A percentile compares a stretch with the other conserved stretches of the same genome.
Evolutionary conservation across 805 yeast species (phyloP).

Genomic region (Saccharomycopsis sp.): DNA sequence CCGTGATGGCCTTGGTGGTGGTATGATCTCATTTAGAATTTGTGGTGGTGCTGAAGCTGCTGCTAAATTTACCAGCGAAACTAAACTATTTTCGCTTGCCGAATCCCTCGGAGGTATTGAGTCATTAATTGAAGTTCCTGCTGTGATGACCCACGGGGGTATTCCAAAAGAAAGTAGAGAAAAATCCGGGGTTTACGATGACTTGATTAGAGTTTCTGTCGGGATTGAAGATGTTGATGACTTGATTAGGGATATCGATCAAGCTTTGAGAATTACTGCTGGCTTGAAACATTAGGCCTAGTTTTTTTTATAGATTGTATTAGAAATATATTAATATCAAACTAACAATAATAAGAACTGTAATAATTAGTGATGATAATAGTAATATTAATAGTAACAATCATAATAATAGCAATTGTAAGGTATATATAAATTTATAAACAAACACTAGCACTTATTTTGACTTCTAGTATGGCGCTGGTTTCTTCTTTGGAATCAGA

Average conservation of each 20-base stretch:
- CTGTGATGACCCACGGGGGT: constrained; percentile 89
- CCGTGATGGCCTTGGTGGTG: constrained; percentile 82
- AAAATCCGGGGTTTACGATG: constrained; percentile 73
- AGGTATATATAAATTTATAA: no score
- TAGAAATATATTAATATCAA: no score
- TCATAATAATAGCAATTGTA: no score
- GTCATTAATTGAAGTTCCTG: constrained; percentile 80
- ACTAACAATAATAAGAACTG: no score
- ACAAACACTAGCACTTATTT: no score
- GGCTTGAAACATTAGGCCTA: neutral
- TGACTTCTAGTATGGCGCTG: no score
- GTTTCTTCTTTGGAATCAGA: neutral
- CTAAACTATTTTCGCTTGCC: constrained; percentile 76
- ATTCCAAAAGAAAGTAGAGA: constrained; percentile 75
- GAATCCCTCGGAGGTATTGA: constrained; percentile 91
- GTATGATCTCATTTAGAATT: constrained; percentile 84
- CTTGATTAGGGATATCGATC: constrained; percentile 60
- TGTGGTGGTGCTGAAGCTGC: constrained; percentile 78
- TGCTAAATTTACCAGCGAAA: constrained; percentile 60
- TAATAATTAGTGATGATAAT: neutral
- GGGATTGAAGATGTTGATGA: constrained; percentile 85
- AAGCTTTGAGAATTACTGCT: constrained; percentile 47
- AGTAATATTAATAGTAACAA: neutral
- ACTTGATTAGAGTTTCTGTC: constrained; percentile 73
- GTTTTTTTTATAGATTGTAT: no score